phyloP scores from a whole-genome alignment of 768 basidiomycete species.

The Psilocybe cyanescens region DNA sequence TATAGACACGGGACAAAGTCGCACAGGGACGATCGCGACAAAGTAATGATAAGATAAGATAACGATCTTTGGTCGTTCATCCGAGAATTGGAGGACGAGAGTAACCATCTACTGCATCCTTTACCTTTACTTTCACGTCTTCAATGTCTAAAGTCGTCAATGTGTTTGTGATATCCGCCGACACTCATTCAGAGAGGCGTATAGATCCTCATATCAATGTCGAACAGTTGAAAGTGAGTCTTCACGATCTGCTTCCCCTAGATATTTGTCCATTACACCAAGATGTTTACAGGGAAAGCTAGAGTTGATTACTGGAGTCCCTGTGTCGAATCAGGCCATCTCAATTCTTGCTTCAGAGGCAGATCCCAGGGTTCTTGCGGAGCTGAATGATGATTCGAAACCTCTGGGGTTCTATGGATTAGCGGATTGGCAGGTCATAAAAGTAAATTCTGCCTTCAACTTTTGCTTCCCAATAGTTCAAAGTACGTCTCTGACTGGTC shows the following conservation, averaged over 20 bases:
- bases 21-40: too few species aligned
- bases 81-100: neutral
- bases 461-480: neutral
- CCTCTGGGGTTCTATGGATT: constrained; percentile 78
- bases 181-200: constrained; percentile 89
- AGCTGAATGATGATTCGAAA: constrained; percentile 67
- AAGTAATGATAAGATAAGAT: constrained; percentile 9
- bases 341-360: constrained; percentile 62
- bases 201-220: constrained; percentile 79
- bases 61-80: neutral
- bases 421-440: constrained; percentile 77
- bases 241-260: neutral
- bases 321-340: constrained; percentile 71
- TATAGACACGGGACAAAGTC: too few species aligned
- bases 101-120: neutral
- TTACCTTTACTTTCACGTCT: neutral
- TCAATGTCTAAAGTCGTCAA: constrained; percentile 46
- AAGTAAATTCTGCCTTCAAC: constrained; percentile 48
- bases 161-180: constrained; percentile 82
- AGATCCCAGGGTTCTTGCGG: constrained; percentile 50
- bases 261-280: constrained; percentile 21
- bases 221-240: constrained; percentile 77
- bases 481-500: neutral
- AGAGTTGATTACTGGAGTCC: constrained; percentile 91
- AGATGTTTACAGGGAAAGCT: constrained; percentile 64